Conservation (phyloP, 306 rosid species). For the Glycine tomentella region DNA sequence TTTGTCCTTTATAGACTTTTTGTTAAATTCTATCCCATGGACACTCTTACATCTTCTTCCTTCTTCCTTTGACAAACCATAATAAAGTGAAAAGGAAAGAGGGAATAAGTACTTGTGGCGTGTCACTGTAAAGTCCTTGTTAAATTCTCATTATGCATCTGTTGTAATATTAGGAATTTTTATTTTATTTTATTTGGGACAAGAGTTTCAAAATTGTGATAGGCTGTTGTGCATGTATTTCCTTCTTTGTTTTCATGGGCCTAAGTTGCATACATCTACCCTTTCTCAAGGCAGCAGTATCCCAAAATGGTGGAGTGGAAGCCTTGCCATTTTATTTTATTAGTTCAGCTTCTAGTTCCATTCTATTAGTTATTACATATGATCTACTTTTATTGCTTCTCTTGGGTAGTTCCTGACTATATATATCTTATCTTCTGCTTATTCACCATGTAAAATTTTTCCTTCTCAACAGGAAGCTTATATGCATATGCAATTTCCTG, state of each 20-base stretch:
- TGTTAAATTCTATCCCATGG: slow-evolving; percentile 21
- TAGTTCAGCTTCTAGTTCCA: slow-evolving; percentile 24
- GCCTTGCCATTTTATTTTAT: neutral
- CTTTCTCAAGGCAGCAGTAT: slow-evolving; percentile 25
- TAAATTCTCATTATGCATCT: neutral
- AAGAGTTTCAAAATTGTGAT: slow-evolving; percentile 2
- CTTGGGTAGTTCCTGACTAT: neutral
- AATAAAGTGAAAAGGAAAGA: slow-evolving; percentile 26
- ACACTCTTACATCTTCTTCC: slow-evolving; percentile 5
- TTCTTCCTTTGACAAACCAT: slow-evolving; percentile 20
- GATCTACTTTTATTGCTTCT: slow-evolving; percentile 42
- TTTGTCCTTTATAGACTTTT: slow-evolving; percentile 8
- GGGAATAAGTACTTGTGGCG: neutral
- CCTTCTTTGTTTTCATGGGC: slow-evolving; percentile 11
- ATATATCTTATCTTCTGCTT: neutral
- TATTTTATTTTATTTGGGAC: slow-evolving; percentile 3
- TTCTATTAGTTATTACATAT: slow-evolving; percentile 14
- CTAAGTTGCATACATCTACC: slow-evolving; percentile 10
- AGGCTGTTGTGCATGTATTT: slow-evolving; percentile 11
- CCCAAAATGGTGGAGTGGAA: slow-evolving; percentile 1
- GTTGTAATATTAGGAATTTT: slow-evolving; percentile 14
- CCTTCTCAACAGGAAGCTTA: slow-evolving; percentile 71
- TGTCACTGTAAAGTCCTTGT: slow-evolving; percentile 1
- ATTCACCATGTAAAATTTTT: slow-evolving; percentile 7
- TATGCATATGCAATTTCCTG: slow-evolving; percentile 84